Base-by-base conservation (phyloP, 2,329 filamentous ascomycete species). In the Cladosporium sp. region DNA sequence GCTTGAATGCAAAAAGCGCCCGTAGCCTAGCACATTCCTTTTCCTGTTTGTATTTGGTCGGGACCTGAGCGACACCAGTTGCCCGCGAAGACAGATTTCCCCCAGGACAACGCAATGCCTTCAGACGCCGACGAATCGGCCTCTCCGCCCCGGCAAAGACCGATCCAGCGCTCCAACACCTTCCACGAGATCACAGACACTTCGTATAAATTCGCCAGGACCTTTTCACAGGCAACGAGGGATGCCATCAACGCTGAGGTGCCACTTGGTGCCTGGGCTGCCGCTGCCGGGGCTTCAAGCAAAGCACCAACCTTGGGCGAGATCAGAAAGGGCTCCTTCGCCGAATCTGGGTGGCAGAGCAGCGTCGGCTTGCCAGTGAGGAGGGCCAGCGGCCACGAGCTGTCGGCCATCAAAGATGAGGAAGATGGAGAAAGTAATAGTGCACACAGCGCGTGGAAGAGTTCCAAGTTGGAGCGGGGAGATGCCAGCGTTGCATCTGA, bases 231-330 rank as follows among this genome's bases (percentile, higher is more conserved):
- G 20, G 6, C 20, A 18, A 15, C 36, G 4, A 18, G 36, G 8
- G 12, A 38, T 18, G 36, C 36, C n/a, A 38, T 56, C 18, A 52
- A 45, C 20, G 50, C 32, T 38, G 46, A 59, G 33, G 47, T 55
- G 9, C 58, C 59, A 38, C 41, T 51, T 35, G 57, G 58, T 16
- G 60, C 60, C 41, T 49, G 57, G n/a, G 69, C 71, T 12, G 72
- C 72, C 1, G 71, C 70, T 2, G 71, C 70, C 12, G 62, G 56
- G 6, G 64, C 63, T 7, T 69, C 64, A n/a, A 63, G 69, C 5
- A 68, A 63, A 51, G 70, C 72, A 11, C 72, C 71, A 3, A 69
- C 70, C 1, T 49, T 74, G n/a, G 56, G 59, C 39, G 71, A 75
- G 40, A 72, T 74, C 29, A 60, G 72, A 36, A 59, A 57, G 29